Percentiles rank a stretch among this genome's conserved stretches.
These are phyloP conservation scores for Sedum album DNA, from an alignment of 164 flowering plant species.

Conservation along the genomic window DNA sequence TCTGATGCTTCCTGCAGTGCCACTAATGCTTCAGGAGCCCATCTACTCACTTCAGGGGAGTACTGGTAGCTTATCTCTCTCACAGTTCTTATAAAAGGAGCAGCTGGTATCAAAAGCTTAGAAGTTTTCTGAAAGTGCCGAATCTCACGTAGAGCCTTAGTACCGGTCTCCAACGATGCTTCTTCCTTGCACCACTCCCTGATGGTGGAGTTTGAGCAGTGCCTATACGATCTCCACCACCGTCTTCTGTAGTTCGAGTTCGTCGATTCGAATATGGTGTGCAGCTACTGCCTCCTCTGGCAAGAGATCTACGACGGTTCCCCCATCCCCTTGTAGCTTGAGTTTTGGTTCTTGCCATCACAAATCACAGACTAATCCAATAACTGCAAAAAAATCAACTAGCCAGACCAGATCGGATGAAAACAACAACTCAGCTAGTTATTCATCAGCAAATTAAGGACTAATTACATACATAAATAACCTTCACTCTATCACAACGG, in stretches of 20 bases:
- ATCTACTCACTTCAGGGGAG: conserved; percentile 29
- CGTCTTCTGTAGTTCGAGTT: not conserved
- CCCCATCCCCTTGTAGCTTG: not conserved
- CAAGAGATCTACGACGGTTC: not conserved
- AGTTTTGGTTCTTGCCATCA: conserved; percentile 3
- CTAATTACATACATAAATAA: not conserved
- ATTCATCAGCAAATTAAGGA: not conserved
- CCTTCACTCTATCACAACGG: not conserved
- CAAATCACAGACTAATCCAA: not conserved
- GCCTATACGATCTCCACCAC: not conserved
- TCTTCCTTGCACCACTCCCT: conserved; percentile 13
- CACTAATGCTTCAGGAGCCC: conserved; percentile 58
- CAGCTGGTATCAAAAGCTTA: conserved; percentile 32
- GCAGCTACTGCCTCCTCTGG: not conserved
- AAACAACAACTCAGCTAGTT: not conserved
- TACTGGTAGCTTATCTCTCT: conserved; percentile 23
- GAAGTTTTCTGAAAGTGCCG: conserved; percentile 31
- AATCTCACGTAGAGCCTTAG: conserved; percentile 52
- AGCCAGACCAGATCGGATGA: not conserved
- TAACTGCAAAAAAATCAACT: not conserved
- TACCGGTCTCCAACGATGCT: conserved; percentile 35
- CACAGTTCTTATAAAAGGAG: conserved; percentile 41
- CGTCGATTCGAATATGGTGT: not conserved
- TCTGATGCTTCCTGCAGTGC: conserved; percentile 81
- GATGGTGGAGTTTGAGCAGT: not conserved